A percentile compares a stretch with the other conserved stretches of the same genome.
Conservation (phyloP, 345 rosid species). For the Combretum micranthum region DNA sequence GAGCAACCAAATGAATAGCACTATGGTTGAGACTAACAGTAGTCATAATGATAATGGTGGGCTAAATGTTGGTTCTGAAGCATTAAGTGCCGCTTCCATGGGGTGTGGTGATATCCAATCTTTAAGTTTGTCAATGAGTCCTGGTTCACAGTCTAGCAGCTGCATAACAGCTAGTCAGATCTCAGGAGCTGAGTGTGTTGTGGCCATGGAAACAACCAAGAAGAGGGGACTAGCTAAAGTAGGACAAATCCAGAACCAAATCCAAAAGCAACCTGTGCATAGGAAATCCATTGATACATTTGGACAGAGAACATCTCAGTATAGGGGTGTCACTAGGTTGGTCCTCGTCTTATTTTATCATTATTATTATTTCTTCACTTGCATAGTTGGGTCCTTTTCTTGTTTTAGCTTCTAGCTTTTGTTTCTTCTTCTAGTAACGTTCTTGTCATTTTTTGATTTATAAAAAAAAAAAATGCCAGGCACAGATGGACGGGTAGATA, state of each 20-base stretch:
- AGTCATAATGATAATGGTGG: background rate
- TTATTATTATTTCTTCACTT: too few relatives aligned
- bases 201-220: conserved; percentile 39
- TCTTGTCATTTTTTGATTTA: background rate
- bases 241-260: conserved; percentile 10
- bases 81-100: conserved; percentile 8
- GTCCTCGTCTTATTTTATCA: too few relatives aligned
- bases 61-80: conserved; percentile 3
- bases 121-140: conserved; percentile 43
- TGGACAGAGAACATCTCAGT: conserved; percentile 85
- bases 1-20: background rate
- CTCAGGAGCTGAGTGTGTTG: conserved; percentile 21
- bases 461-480: conserved; percentile 14
- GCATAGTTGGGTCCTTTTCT: background rate
- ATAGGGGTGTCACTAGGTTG: conserved; percentile 78
- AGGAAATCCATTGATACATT: conserved; percentile 80
- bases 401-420: background rate
- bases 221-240: conserved; percentile 47
- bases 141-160: conserved; percentile 47
- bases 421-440: background rate
- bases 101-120: conserved; percentile 34
- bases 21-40: background rate
- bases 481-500: conserved; percentile 89
- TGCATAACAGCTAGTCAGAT: conserved; percentile 26
- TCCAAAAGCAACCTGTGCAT: conserved; percentile 63